Conservation (phyloP, 2,329 filamentous ascomycete genomes). For the Colletotrichum agaves region DNA sequence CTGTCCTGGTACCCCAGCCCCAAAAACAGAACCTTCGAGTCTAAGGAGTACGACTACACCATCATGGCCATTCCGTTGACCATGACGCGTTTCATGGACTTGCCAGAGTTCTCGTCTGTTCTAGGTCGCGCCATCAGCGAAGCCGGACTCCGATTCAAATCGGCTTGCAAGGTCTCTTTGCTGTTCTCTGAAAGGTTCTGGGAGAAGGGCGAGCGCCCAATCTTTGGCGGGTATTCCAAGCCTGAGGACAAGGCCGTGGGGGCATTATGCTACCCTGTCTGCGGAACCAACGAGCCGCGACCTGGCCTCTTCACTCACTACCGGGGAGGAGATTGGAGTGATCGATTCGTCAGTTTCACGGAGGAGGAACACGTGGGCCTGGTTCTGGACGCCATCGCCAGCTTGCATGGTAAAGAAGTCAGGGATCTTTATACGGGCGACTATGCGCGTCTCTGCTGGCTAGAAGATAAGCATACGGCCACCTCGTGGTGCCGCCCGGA, state of each 20-base stretch:
- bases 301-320: conserved; percentile 61
- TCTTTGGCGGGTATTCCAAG: conserved; percentile 67
- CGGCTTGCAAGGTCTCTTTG: conserved; percentile 65
- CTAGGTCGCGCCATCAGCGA: conserved; percentile 54
- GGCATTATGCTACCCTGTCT: conserved; percentile 69
- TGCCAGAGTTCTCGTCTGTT: conserved; percentile 45
- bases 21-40: conserved; percentile 51
- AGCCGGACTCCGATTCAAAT: conserved; percentile 47
- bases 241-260: conserved; percentile 68
- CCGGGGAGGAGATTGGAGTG: conserved; percentile 49
- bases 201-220: conserved; percentile 56
- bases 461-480: conserved; percentile 44
- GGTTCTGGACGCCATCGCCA: conserved; percentile 72
- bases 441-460: conserved; percentile 48
- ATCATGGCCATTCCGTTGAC: conserved; percentile 70
- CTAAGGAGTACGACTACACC: conserved; percentile 68
- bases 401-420: conserved; percentile 66
- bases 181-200: conserved; percentile 70
- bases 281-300: conserved; percentile 67
- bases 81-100: conserved; percentile 62
- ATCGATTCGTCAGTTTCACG: conserved; percentile 48
- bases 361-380: conserved; percentile 69
- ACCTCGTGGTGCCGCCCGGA: conserved; percentile 45
- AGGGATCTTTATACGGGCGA: conserved; percentile 45
- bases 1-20: conserved; percentile 63